Percentiles rank a stretch among this genome's conserved stretches.
Evolutionary conservation across 192 early-diverging fungal genomes (phyloP).

Genomic region (Coemansia sp.): DNA sequence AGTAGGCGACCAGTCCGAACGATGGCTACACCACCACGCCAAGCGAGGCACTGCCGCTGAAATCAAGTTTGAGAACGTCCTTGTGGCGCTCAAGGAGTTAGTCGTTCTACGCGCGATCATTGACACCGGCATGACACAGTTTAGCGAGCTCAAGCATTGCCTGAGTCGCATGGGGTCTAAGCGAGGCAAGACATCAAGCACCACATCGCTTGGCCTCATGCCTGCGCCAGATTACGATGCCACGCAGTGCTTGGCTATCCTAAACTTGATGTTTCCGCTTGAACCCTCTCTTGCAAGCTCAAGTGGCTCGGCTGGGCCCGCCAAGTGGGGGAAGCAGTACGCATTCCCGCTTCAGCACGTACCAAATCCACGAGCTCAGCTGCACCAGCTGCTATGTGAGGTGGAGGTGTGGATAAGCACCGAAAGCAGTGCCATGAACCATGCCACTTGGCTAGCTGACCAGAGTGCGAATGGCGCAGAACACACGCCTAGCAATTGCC

Average conservation of each 20-base stretch:
- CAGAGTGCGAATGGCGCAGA: neutral
- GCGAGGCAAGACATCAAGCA: neutral
- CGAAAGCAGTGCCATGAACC: neutral
- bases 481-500: slow-evolving; percentile 20
- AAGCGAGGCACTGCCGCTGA: slow-evolving; percentile 46
- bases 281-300: slow-evolving; percentile 5
- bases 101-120: slow-evolving; percentile 30
- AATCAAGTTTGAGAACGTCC: slow-evolving; percentile 44
- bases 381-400: slow-evolving; percentile 42
- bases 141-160: slow-evolving; percentile 17
- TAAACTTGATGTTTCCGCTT: slow-evolving; percentile 51
- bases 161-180: neutral
- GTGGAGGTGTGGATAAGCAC: slow-evolving; percentile 41
- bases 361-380: slow-evolving; percentile 36
- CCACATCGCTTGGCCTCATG: neutral
- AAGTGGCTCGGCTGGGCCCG: neutral
- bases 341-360: slow-evolving; percentile 39
- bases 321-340: slow-evolving; percentile 20
- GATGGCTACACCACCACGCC: slow-evolving; percentile 44
- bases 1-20: slow-evolving; percentile 42
- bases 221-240: slow-evolving; percentile 6
- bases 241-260: slow-evolving; percentile 26
- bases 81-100: slow-evolving; percentile 48
- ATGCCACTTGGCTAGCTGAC: neutral
- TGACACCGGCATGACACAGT: neutral